Evolutionary conservation across 345 rosid species (phyloP).

Genomic region (Physaria fendleri): DNA sequence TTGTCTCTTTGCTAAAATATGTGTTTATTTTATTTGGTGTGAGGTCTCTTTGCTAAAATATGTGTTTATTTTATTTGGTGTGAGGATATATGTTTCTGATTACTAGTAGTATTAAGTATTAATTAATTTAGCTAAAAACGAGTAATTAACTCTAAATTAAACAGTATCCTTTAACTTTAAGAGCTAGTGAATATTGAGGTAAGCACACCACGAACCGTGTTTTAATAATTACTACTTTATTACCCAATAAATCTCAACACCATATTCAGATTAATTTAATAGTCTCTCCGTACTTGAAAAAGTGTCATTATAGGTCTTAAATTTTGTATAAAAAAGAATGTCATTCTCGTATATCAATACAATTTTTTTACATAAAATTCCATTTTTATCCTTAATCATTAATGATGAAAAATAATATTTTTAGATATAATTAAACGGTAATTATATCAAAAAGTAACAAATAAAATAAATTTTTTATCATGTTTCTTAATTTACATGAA

Average conservation of each 20-base stretch:
- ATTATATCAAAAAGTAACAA: too few species aligned
- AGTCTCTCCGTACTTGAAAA: too few species aligned
- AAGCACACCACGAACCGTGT: slow-evolving; percentile 24
- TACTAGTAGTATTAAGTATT: background rate
- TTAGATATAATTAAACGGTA: too few species aligned
- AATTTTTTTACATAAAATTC: too few species aligned
- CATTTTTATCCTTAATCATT: too few species aligned
- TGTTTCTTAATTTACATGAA: too few species aligned
- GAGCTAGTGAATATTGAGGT: slow-evolving; percentile 28
- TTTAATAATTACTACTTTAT: background rate
- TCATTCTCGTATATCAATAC: too few species aligned
- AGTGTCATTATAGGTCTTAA: too few species aligned
- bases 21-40: background rate
- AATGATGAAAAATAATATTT: too few species aligned
- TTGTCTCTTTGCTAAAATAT: background rate
- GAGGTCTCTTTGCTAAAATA: background rate
- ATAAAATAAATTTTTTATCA: too few species aligned
- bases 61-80: background rate
- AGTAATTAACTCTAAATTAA: background rate
- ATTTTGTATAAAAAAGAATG: too few species aligned
- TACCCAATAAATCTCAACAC: background rate
- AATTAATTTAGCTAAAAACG: background rate
- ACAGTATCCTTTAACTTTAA: background rate
- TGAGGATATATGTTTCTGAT: background rate
- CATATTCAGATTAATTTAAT: slow-evolving; percentile 18